Evolutionary conservation across 768 basidiomycete species (phyloP).

Genomic region (Phylloporus scabripes): DNA sequence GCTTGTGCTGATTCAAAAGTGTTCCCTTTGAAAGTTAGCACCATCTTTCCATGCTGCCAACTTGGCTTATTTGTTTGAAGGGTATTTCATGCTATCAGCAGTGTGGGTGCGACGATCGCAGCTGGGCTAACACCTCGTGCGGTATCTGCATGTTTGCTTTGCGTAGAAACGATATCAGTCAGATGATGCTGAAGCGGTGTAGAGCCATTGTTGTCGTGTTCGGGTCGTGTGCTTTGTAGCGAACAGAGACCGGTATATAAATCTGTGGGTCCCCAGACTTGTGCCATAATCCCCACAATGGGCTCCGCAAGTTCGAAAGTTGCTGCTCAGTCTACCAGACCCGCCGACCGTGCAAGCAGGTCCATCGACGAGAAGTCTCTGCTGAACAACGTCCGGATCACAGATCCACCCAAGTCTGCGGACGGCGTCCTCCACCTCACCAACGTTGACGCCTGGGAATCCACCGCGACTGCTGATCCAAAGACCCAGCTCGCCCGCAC

Average conservation of each 20-base stretch:
- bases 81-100: background rate
- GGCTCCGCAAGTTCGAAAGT: constrained; percentile 24
- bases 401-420: constrained; percentile 34
- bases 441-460: constrained; percentile 67
- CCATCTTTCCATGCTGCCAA: background rate
- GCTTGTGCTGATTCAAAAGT: too few relatives aligned
- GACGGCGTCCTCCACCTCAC: constrained; percentile 57
- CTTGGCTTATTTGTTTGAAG: background rate
- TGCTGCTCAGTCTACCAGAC: constrained; percentile 11
- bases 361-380: constrained; percentile 25
- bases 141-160: too few relatives aligned
- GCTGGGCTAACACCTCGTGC: background rate
- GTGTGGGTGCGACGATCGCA: background rate
- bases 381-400: background rate
- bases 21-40: background rate
- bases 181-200: too few relatives aligned
- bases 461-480: constrained; percentile 44
- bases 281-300: constrained; percentile 13
- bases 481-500: constrained; percentile 73
- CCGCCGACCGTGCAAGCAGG: constrained; percentile 16
- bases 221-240: constrained; percentile 11
- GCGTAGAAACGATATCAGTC: too few relatives aligned
- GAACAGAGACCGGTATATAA: constrained; percentile 26
- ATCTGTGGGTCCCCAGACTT: constrained; percentile 5
- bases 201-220: background rate